phyloP scores from a whole-genome alignment of 495 filamentous ascomycete species.

The Hypoxylon trugodes region DNA sequence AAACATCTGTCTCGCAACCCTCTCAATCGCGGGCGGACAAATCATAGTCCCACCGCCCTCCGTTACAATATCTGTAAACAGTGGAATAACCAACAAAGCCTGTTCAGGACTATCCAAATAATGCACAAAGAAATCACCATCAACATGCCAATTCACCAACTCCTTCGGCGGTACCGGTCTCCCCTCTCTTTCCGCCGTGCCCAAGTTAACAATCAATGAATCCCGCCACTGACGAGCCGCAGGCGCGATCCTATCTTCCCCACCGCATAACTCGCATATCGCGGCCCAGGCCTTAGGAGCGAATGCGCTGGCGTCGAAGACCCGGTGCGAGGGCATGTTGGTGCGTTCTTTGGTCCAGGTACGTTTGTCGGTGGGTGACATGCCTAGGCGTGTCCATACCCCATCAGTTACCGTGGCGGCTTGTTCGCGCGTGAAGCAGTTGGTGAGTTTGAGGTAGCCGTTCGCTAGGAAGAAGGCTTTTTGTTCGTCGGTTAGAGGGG shows the following conservation, averaged over 20 bases:
- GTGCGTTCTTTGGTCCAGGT: constrained; percentile 70
- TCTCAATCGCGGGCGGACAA: constrained; percentile 65
- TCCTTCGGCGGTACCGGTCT: constrained; percentile 58
- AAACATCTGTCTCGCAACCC: constrained; percentile 67
- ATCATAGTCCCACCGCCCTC: constrained; percentile 75
- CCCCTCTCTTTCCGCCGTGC: constrained; percentile 62
- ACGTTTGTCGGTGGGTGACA: constrained; percentile 69
- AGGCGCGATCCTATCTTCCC: constrained; percentile 64
- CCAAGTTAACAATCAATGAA: constrained; percentile 77
- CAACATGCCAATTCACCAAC: constrained; percentile 74
- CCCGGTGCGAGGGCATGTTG: constrained; percentile 70
- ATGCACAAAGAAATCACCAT: constrained; percentile 81
- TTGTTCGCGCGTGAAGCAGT: constrained; percentile 70
- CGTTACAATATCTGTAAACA: constrained; percentile 71
- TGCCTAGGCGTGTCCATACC: constrained; percentile 75
- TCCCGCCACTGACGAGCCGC: constrained; percentile 69
- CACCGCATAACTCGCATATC: constrained; percentile 75
- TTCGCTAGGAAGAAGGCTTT: constrained; percentile 71
- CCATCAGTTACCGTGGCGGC: constrained; percentile 64
- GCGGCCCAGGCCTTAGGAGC: constrained; percentile 74
- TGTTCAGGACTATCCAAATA: constrained; percentile 79
- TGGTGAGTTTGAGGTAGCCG: constrained; percentile 68
- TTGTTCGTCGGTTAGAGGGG: constrained; percentile 64
- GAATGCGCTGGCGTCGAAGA: constrained; percentile 64
- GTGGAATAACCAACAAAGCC: constrained; percentile 72